phyloP scores from a whole-genome alignment of 75 land plant species.

The Ceratopteris richardii region DNA sequence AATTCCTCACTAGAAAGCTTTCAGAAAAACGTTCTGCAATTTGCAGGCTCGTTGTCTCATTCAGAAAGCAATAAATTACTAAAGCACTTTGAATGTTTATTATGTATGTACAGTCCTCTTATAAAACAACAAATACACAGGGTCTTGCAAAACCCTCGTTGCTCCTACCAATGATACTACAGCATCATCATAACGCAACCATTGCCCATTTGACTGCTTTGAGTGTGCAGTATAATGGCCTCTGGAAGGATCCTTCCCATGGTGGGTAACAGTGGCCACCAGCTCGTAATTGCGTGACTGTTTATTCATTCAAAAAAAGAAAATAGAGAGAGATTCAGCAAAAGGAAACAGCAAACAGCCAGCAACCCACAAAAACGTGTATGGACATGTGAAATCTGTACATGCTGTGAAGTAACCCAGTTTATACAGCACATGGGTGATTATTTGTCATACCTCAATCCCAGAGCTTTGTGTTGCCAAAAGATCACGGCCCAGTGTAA shows the following conservation, averaged over 20 bases:
- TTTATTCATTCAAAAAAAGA: background rate
- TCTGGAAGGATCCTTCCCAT: slow-evolving; percentile 77
- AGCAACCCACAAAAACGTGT: too few relatives aligned
- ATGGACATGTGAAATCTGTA: too few relatives aligned
- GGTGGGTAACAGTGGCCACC: slow-evolving; percentile 88
- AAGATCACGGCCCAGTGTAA: slow-evolving; percentile 68
- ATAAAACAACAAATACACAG: slow-evolving; percentile 87
- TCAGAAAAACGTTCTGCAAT: too few relatives aligned
- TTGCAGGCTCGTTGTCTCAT: too few relatives aligned
- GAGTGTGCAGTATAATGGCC: slow-evolving; percentile 95
- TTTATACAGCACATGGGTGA: too few relatives aligned
- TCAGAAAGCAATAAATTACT: too few relatives aligned
- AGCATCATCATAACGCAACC: slow-evolving; percentile 85
- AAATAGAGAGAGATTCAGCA: background rate
- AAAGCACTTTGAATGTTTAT: too few relatives aligned
- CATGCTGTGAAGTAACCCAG: too few relatives aligned
- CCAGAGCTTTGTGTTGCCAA: slow-evolving; percentile 36
- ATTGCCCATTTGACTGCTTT: slow-evolving; percentile 49
- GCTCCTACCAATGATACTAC: slow-evolving; percentile 42
- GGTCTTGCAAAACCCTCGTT: slow-evolving; percentile 78
- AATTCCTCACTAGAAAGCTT: too few relatives aligned
- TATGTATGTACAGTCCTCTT: slow-evolving; percentile 12
- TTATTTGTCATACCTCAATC: slow-evolving; percentile 2
- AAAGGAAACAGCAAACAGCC: too few relatives aligned
- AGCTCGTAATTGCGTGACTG: slow-evolving; percentile 90